Conservation (phyloP, 768 basidiomycete genomes). For the Hypholoma fasciculare region DNA sequence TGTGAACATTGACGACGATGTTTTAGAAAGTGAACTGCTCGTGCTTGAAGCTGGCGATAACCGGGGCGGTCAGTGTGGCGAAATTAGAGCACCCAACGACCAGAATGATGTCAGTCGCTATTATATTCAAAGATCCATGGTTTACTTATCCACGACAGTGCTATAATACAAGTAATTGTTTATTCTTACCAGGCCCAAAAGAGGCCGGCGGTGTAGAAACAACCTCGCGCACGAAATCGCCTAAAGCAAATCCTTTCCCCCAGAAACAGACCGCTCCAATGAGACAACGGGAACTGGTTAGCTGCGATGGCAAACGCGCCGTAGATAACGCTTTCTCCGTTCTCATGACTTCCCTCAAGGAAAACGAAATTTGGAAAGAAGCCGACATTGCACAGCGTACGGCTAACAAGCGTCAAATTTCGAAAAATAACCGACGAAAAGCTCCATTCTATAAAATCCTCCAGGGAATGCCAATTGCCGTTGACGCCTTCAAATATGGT, state of each 20-base stretch:
- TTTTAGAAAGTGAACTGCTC: too few relatives aligned
- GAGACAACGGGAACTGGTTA: not conserved
- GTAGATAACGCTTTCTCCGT: slow-evolving; percentile 61
- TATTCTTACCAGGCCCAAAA: too few relatives aligned
- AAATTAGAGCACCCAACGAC: too few relatives aligned
- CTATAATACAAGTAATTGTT: too few relatives aligned
- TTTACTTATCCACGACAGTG: too few relatives aligned
- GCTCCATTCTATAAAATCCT: slow-evolving; percentile 97
- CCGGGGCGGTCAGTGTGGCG: too few relatives aligned
- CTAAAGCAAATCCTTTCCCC: not conserved
- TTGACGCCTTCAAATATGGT: slow-evolving; percentile 96
- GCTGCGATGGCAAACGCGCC: slow-evolving; percentile 16
- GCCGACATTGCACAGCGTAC: slow-evolving; percentile 56
- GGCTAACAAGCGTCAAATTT: slow-evolving; percentile 44
- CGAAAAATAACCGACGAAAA: slow-evolving; percentile 56
- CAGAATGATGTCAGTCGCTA: too few relatives aligned
- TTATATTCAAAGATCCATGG: too few relatives aligned
- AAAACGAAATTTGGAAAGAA: slow-evolving; percentile 85
- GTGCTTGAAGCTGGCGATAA: too few relatives aligned
- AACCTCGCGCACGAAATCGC: not conserved
- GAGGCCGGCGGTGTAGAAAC: too few relatives aligned
- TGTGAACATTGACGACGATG: not conserved
- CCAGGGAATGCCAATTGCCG: slow-evolving; percentile 97
- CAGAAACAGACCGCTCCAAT: not conserved
- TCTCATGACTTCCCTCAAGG: slow-evolving; percentile 88